Evolutionary conservation across 306 rosid genomes (phyloP), one percentile per base, ranked within the genome.

Genomic region (Cicer chorassanicum): DNA sequence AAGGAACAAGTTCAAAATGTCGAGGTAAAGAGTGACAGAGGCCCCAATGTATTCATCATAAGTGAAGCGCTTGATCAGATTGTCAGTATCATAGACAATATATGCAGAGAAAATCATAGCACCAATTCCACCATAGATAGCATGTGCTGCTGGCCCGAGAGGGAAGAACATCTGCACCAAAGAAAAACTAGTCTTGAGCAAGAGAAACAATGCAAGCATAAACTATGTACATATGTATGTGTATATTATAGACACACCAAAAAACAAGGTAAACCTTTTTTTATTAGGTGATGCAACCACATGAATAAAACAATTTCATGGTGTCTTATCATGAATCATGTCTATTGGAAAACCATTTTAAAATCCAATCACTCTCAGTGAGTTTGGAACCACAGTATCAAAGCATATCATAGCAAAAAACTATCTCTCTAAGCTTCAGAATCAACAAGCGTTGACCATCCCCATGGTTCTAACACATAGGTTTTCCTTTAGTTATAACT

Each of bases 31-130:
- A 36, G 94, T 88, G 68, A 93, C 84, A 2, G 98, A 88, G 68
- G 98, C 98, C 82, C 96, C 94, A 62, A 93, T 93, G 84, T 93
- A 91, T 74, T 89, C 91, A 10, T 93, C 98, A 41, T 93, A 91
- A 0, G 96, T 89, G 68, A 88, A 89, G 51, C 97, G 93, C 84
- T 93, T 91, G 82, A 93, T 93, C 66, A 93, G 89, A 78, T 91
- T 88, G 80, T 89, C 91, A 0, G 98, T 93, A 83, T 91, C 98
- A 15, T 91, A 93, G 11, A 93, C 90, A 7, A 91, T 83, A 66
- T 91, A 91, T 7, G 97, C 98, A 11, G 94, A 86, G 88, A 91
- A 93, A 39, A 91, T 81, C 60, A 93, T 84, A 19, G 99, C 97
- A 45, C 96, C 88, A 5, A 86, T 41, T 48, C 86, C 97, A 68